Conservation (phyloP, 345 rosid genomes). For the Rhodamnia argentea region DNA sequence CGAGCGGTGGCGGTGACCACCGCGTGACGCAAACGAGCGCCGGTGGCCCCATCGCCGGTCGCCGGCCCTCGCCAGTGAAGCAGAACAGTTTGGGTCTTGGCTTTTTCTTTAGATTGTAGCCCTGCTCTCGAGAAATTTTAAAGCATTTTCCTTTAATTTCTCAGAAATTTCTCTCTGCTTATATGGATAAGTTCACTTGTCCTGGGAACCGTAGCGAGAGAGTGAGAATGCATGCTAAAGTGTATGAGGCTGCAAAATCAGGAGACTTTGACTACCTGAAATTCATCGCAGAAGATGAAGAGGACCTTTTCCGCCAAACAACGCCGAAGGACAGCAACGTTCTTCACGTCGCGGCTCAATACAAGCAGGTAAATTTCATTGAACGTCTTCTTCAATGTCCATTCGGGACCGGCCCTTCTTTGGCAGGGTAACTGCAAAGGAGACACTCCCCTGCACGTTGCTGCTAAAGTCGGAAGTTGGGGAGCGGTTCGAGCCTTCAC, state of each 20-base stretch:
- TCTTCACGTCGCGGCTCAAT: not conserved
- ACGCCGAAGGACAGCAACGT: not conserved
- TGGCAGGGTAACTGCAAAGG: not conserved
- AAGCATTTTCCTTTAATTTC: not conserved
- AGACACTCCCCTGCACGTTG: not conserved
- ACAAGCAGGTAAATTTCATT: not conserved
- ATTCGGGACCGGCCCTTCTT: not conserved
- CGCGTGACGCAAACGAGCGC: not conserved
- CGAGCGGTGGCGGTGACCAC: too few relatives aligned
- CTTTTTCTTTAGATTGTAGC: not conserved
- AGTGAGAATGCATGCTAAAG: not conserved
- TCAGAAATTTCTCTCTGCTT: not conserved
- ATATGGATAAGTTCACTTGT: not conserved
- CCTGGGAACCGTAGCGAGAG: not conserved
- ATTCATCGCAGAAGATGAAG: not conserved
- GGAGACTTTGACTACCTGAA: not conserved
- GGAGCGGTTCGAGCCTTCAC: not conserved
- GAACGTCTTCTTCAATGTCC: not conserved
- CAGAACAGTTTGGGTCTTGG: not conserved
- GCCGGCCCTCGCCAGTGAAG: too few relatives aligned
- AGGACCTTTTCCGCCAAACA: not conserved
- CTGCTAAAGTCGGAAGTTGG: not conserved
- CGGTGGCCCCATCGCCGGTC: not conserved
- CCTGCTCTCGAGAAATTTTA: not conserved
- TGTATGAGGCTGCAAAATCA: not conserved